Evolutionary conservation across 805 yeast genomes (phyloP), one percentile per base, ranked within the genome.

Genomic region (Suhomyces kilbournensis): DNA sequence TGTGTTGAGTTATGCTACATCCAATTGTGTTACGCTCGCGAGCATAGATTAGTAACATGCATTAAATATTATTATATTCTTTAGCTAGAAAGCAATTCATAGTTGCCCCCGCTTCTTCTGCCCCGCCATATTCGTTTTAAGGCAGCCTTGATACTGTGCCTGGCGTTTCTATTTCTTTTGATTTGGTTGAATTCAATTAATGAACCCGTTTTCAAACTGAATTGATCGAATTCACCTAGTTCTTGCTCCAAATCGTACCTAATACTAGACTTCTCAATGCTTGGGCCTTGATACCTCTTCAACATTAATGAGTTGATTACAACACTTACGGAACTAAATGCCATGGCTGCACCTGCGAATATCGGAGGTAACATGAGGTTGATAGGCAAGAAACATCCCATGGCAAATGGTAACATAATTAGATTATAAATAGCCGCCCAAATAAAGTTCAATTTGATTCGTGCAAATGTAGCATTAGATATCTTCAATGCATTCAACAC

Each of bases 321-420:
- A 20, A 93, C 98, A 60, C 96, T 88, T 2, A 90, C 85, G 1
- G 97, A 89, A 57, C 97, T 89, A 61, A 90, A 77, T 0, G 97
- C 96, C 98, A 94, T 94, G 1, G 97, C 88, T 12, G 85, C 81
- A 42, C 94, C 90, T 0, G 98, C 98, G 64, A 90, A 81, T 65
- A 90, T 84, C 2, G 98, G 99, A 48, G 90, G 89, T 59, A 92
- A 71, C 50, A 86, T 80, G 47, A 90, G 76, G 35, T 88, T 85
- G 70, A 86, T 83, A 1, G 96, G 96, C 30, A 81, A 69, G 50
- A 93, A 75, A n/a, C 86, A 80, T 1, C 97, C 97, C 85, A 96
- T 93, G 0, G 98, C 97, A 59, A 93, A 79, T 2, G 98, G 99
- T 34, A 93, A 77, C 86, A 94, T 93, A 26, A 88, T 72, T 15